A percentile compares a stretch with the other conserved stretches of the same genome.
Evolutionary conservation across 2,329 filamentous ascomycete species (phyloP).

Genomic region (Cladosporium halotolerans): DNA sequence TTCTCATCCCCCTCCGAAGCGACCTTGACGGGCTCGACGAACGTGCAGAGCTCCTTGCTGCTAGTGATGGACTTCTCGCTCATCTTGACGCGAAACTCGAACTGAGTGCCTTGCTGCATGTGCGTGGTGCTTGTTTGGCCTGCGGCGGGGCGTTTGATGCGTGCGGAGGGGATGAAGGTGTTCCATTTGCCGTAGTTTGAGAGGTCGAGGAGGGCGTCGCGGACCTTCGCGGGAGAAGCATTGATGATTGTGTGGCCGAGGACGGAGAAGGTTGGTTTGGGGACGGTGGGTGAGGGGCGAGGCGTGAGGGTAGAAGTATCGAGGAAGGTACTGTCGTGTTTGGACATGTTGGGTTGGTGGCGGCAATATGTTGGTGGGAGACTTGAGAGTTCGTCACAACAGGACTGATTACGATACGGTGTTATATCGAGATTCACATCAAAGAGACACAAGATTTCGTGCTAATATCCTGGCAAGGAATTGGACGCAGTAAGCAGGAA

Average conservation of each 20-base stretch:
- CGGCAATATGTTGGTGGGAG: neutral
- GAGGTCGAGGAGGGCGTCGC: constrained; percentile 39
- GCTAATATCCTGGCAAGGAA: no score
- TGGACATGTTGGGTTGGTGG: neutral
- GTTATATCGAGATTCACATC: no score
- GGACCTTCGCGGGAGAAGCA: constrained; percentile 38
- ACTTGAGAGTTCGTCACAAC: no score
- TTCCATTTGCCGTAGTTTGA: constrained; percentile 45
- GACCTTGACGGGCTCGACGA: constrained; percentile 28
- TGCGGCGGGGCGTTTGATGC: constrained; percentile 38
- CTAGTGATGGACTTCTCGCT: constrained; percentile 23
- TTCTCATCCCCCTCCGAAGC: constrained; percentile 15
- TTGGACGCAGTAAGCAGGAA: no score
- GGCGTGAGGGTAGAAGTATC: neutral
- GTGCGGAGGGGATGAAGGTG: constrained; percentile 39
- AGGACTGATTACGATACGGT: no score
- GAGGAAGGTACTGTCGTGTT: neutral
- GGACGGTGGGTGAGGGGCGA: neutral
- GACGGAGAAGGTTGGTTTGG: constrained; percentile 22
- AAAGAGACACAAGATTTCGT: no score
- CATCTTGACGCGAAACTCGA: constrained; percentile 42
- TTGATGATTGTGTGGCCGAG: constrained; percentile 32
- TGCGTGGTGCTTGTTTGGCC: constrained; percentile 15
- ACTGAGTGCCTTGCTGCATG: constrained; percentile 36
- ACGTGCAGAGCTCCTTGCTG: constrained; percentile 31